Conservation (phyloP, 1,139 yeast genomes). For the Fermentozyma sake region DNA sequence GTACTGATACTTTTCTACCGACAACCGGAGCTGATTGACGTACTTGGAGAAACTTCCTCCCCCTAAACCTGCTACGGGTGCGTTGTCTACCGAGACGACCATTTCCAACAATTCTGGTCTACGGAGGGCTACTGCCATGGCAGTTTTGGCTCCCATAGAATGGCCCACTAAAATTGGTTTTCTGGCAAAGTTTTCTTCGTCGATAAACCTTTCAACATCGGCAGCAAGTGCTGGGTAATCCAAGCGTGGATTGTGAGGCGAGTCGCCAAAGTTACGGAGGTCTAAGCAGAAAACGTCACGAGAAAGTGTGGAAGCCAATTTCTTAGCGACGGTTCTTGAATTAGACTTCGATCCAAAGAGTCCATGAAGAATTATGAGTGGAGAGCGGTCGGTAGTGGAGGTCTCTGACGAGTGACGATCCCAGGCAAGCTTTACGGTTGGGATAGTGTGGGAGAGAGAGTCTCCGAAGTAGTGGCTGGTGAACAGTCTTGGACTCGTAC, state of each 20-base stretch:
- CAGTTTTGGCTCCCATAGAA: slow-evolving; percentile 96
- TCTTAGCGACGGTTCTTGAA: slow-evolving; percentile 68
- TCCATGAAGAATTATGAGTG: slow-evolving; percentile 82
- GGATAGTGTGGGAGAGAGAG: slow-evolving; percentile 21
- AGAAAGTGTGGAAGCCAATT: slow-evolving; percentile 35
- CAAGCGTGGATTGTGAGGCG: slow-evolving; percentile 68
- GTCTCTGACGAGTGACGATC: slow-evolving; percentile 26
- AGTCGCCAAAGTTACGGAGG: slow-evolving; percentile 86
- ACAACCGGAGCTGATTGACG: slow-evolving; percentile 4
- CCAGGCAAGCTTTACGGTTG: slow-evolving; percentile 27
- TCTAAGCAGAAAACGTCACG: slow-evolving; percentile 68
- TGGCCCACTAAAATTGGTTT: slow-evolving; percentile 79
- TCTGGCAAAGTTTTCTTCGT: slow-evolving; percentile 31
- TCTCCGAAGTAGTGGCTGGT: slow-evolving; percentile 18
- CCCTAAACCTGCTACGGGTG: slow-evolving; percentile 66
- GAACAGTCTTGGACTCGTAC: no score
- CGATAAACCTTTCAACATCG: slow-evolving; percentile 74
- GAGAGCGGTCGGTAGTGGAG: slow-evolving; percentile 25
- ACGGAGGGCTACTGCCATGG: slow-evolving; percentile 79
- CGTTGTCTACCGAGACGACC: slow-evolving; percentile 81
- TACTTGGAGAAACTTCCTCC: slow-evolving; percentile 56
- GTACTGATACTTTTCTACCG: slow-evolving; percentile 49
- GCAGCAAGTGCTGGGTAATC: slow-evolving; percentile 81
- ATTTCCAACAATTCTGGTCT: slow-evolving; percentile 61
- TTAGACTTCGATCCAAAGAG: slow-evolving; percentile 80